Conservation (phyloP, 345 rosid species). For the Angophora floribunda region DNA sequence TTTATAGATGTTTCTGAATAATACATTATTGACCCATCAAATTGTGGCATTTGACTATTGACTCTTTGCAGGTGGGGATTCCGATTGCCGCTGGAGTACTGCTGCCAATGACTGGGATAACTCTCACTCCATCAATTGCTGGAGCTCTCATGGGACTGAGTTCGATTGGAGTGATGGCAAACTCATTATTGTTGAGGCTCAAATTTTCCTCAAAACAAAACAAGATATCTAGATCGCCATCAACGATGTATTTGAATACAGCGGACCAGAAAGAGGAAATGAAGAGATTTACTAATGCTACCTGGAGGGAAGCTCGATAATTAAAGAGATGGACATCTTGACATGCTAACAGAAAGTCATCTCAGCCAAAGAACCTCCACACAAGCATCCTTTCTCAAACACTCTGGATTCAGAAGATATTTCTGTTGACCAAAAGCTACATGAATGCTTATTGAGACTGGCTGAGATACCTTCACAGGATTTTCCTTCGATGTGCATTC, state of each 20-base stretch:
- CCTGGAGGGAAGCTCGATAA: neutral
- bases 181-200: slow-evolving; percentile 69
- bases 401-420: neutral
- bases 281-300: neutral
- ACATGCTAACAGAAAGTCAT: neutral
- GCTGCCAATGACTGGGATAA: slow-evolving; percentile 76
- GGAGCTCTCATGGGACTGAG: slow-evolving; percentile 98
- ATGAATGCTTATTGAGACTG: neutral
- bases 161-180: slow-evolving; percentile 89
- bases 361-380: neutral
- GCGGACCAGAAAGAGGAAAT: neutral
- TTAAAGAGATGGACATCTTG: neutral
- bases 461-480: neutral
- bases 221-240: neutral
- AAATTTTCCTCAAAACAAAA: slow-evolving; percentile 42
- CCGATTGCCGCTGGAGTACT: slow-evolving; percentile 90
- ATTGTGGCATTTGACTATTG: neutral
- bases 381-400: neutral
- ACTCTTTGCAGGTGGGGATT: slow-evolving; percentile 54
- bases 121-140: slow-evolving; percentile 90
- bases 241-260: neutral
- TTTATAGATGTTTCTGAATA: neutral
- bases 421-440: neutral
- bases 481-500: neutral
- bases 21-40: neutral